Base-by-base conservation (phyloP, 1,139 yeast genomes). In the Taiozyma sp. region DNA sequence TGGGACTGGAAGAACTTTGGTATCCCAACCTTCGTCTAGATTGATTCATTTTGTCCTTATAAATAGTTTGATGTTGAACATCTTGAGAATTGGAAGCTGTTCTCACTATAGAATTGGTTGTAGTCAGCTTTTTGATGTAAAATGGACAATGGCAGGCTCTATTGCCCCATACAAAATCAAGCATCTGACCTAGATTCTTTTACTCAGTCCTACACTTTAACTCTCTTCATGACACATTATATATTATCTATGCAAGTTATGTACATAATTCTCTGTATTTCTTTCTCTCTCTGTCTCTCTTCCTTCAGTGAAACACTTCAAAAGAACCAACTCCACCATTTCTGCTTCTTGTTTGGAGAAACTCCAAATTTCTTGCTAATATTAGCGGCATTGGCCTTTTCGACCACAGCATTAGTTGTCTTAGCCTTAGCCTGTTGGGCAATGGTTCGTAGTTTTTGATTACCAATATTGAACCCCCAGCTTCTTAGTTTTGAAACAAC, bases 401-500 rank as follows among this genome's bases (percentile, higher is more conserved):
- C 62, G 10, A 61, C 59, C 11, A 59, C 62, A 21, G 65, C 49
- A 21, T 53, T 48, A 7, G 53, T 53, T 8, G 57, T 54, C 37
- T 58, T 56, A 2, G 44, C 48, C 47, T 49, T 58, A 1, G 62
- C 61, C 14, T 57, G 58, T 30, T 52, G 56, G 2, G 62, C 62
- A 28, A 58, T 50, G 2, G 60, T 53, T 6, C 50, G 40, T 40
- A 58, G 40, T 32, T 54, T 54, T 30, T 56, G 54, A 24, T 77
- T 74, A 6, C 93, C 93, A 51, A 89, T 78, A 52, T 85, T 81
- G 70, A 88, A 88, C 1, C 97, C 97, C 90, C 90, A 81, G 30
- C 74, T 68, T 56, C 88, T 79, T 56, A 91, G 75, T 40, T 72
- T 64, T 51, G 69, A 74, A 16, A 89, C 97, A 2, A 89, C 76